These are phyloP conservation scores for Sclerospora graminicola DNA, from an alignment of 352 stramenopile species.

Conservation along the genomic window DNA sequence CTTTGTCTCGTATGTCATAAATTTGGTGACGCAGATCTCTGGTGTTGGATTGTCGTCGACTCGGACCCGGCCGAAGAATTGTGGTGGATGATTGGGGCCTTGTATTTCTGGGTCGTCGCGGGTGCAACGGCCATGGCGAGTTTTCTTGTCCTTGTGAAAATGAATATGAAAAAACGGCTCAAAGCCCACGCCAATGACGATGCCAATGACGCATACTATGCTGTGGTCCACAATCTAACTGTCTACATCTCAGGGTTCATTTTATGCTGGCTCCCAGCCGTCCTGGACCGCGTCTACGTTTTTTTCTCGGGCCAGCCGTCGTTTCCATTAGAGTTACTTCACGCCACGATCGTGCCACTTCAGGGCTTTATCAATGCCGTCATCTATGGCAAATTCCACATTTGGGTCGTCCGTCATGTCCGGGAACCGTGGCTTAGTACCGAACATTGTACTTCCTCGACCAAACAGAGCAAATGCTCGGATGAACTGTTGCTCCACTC, in stretches of 20 bases:
- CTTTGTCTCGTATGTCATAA: constrained; percentile 46
- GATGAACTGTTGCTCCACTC: constrained; percentile 30
- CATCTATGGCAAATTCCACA: constrained; percentile 82
- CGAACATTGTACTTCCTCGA: constrained; percentile 18
- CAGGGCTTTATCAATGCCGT: constrained; percentile 80
- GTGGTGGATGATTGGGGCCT: constrained; percentile 59
- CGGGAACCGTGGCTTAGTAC: constrained; percentile 26
- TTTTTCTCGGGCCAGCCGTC: constrained; percentile 45
- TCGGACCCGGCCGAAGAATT: constrained; percentile 35
- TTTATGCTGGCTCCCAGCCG: constrained; percentile 64
- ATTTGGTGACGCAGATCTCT: constrained; percentile 58
- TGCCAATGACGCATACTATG: constrained; percentile 63
- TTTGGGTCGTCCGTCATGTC: constrained; percentile 62
- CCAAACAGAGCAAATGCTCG: constrained; percentile 31
- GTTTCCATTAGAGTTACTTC: constrained; percentile 55
- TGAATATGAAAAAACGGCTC: constrained; percentile 66
- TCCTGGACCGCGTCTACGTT: constrained; percentile 52
- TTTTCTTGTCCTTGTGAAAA: constrained; percentile 66
- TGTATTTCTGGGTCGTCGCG: constrained; percentile 71
- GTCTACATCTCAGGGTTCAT: constrained; percentile 77
- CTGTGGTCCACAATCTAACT: constrained; percentile 73
- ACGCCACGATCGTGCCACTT: constrained; percentile 68
- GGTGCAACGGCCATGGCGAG: constrained; percentile 42
- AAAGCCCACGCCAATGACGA: constrained; percentile 68
- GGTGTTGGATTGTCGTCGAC: constrained; percentile 66